Percentiles rank a stretch among this genome's conserved stretches.
Conservation (phyloP, 768 basidiomycete species). For the Calocybe indica region DNA sequence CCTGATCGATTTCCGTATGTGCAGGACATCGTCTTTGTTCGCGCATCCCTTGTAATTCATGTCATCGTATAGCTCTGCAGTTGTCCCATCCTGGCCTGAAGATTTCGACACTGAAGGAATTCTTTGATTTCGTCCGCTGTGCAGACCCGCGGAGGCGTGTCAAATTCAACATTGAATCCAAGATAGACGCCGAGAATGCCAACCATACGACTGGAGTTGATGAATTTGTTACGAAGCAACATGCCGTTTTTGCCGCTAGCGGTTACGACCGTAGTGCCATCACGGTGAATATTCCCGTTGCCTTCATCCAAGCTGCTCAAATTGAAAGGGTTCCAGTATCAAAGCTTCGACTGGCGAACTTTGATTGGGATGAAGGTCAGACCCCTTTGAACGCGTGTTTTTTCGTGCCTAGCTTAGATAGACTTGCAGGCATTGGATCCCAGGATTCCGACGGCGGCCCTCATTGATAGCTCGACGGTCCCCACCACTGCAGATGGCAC, state of each 20-base stretch:
- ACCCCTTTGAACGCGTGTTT: not conserved
- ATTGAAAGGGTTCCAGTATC: slow-evolving; percentile 39
- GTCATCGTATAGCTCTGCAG: slow-evolving; percentile 43
- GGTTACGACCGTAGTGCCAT: slow-evolving; percentile 55
- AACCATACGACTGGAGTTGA: slow-evolving; percentile 47
- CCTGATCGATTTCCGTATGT: slow-evolving; percentile 51
- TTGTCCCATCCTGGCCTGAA: slow-evolving; percentile 60
- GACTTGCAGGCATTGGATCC: slow-evolving; percentile 45
- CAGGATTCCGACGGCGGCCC: slow-evolving; percentile 51
- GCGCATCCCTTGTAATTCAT: not conserved
- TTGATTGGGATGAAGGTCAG: slow-evolving; percentile 60
- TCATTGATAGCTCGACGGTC: slow-evolving; percentile 43
- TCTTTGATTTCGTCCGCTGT: slow-evolving; percentile 73
- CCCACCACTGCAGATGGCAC: slow-evolving; percentile 33
- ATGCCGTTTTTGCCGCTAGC: slow-evolving; percentile 50
- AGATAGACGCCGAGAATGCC: slow-evolving; percentile 52
- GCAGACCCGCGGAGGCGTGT: slow-evolving; percentile 59
- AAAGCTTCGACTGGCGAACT: slow-evolving; percentile 82
- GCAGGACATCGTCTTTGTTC: not conserved
- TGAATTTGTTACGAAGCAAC: slow-evolving; percentile 59
- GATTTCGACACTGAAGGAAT: slow-evolving; percentile 67
- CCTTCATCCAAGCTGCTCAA: not conserved
- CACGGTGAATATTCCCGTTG: slow-evolving; percentile 37
- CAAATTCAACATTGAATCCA: slow-evolving; percentile 76
- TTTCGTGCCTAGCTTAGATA: not conserved